Evolutionary conservation across 1,284 basidiomycete species (phyloP), one percentile per base, ranked within the genome.

Genomic region (Heterobasidion annosum): DNA sequence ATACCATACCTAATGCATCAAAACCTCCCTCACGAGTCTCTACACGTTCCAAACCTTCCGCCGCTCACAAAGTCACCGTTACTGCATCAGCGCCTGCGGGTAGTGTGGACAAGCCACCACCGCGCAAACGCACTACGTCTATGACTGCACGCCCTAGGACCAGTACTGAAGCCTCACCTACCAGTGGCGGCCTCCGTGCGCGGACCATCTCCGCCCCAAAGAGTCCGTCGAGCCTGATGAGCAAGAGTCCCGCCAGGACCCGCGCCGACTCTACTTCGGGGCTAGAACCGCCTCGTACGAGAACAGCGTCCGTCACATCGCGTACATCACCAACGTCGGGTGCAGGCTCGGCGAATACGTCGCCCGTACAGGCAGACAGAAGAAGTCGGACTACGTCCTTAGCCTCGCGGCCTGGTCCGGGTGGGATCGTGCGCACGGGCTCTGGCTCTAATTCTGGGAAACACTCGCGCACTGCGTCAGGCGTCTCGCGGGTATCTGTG

Each of bases 381-480:
- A 57, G 34, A 58, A 47, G 59, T 2, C 57, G 56, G n/a, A 58
- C 63, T 9, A 58, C 61, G 32, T 59, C 60, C 1, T 52, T 51
- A 3, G 33, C 18, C 37, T 60, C 60, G 6, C 50, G 52, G 4
- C 18, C 56, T 12, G 44, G 54, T 25, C 56, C 52, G 9, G 34
- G 52, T 7, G 34, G 18, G 13, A 51, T 51, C 57, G 4, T 59
- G 62, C 13, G 40, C 59, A 35, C 62, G 67, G 37, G 52, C 65
- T 2, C 60, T 52, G 46, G 62, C 53, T 58, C 65, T 7, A 57
- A 60, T 15, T 63, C 61, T 43, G 59, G 57, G 8, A 52, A 58
- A 53, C 47, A 59, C 8, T 40, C 37, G 45, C 46, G 51, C 8
- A 57, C 63, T 2, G 62, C 61, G 42, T 55, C 60, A 7, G 44